Evolutionary conservation across 192 early-diverging fungal species (phyloP), one percentile per base, ranked within the genome.

Genomic region (Funneliformis geosporum): DNA sequence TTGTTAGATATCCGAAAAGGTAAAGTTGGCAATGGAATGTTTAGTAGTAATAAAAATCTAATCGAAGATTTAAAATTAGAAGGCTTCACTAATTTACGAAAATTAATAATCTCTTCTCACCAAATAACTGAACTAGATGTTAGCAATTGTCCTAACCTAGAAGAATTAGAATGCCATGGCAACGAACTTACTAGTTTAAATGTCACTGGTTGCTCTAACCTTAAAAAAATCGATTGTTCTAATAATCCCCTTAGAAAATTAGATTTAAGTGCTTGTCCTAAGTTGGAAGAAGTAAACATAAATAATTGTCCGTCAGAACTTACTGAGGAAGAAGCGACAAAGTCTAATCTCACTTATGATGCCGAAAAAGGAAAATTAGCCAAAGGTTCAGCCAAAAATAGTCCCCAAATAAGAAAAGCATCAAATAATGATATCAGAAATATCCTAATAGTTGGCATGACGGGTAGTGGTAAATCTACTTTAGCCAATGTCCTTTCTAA

Each of bases 91-190:
- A 75, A 75, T 60, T 25, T 75, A 33, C 0, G 42, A 60, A 60
- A 33, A 4, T 59, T 75, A 38, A 61, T 38, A 33, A 42, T 33
- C 23, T 59, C 27, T 39, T 60, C 47, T 75, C 47, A 75, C 28
- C 47, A 75, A 43, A 28, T 75, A 33, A 60, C 27, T 75, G 39
- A 38, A 39, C 39, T 75, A 28, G 73, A 74, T 60, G 25, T 74
- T 40, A 74, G 73, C 12, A 12, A 55, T 0, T 74, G 59, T 74
- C 5, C 1, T 28, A 60, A 74, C 12, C 60, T 75, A 75, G 60
- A 75, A 75, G 60, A 61, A 60, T 61, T 75, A 61, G 73, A 75
- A 11, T 75, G 73, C 38, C 50, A 60, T 38, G n/a, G 38, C 33
- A 75, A 75, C 60, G 25, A 74, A 74, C 28, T 74, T 60, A 74